Evolutionary conservation across 2,329 filamentous ascomycete genomes (phyloP).

Genomic region (Intubia oerlemansii): DNA sequence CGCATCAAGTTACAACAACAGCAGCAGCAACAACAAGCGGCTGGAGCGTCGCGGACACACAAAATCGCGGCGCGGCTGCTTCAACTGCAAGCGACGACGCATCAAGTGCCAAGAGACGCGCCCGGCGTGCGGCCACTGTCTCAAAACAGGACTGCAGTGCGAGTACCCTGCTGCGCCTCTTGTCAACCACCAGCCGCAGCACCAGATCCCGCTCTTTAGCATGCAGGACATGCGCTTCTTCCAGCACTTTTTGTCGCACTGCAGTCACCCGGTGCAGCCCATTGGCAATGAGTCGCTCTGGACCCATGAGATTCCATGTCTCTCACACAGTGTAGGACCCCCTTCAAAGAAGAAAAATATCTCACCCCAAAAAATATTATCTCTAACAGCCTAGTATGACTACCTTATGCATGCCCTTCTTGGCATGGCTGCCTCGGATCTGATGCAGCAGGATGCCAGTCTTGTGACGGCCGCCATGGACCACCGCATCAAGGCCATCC

Average conservation of each 20-base stretch:
- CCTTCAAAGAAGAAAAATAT: too few species aligned
- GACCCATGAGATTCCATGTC: slow-evolving; percentile 43
- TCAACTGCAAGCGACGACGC: slow-evolving; percentile 42
- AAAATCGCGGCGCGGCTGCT: slow-evolving; percentile 44
- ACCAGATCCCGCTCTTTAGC: slow-evolving; percentile 35
- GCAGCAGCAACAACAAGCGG: slow-evolving; percentile 12
- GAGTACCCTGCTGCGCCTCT: slow-evolving; percentile 34
- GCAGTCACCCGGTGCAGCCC: slow-evolving; percentile 42
- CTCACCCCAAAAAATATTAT: too few species aligned
- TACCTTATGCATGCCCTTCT: slow-evolving; percentile 53
- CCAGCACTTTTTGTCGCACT: slow-evolving; percentile 40
- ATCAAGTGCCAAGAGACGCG: slow-evolving; percentile 51
- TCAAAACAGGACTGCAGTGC: slow-evolving; percentile 39
- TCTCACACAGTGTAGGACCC: slow-evolving; percentile 37
- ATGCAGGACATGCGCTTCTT: slow-evolving; percentile 47
- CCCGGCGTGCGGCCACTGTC: slow-evolving; percentile 40
- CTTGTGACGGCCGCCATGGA: slow-evolving; percentile 36
- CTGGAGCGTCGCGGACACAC: slow-evolving; percentile 39
- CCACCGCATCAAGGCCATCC: slow-evolving; percentile 44
- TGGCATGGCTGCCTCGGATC: slow-evolving; percentile 44
- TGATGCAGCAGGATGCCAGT: slow-evolving; percentile 27
- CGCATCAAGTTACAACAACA: slow-evolving; percentile 1
- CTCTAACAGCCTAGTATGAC: slow-evolving; percentile 27
- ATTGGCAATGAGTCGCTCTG: slow-evolving; percentile 44
- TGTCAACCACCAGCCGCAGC: slow-evolving; percentile 32